A percentile compares a stretch with the other conserved stretches of the same genome.
Evolutionary conservation across 345 rosid genomes (phyloP).

Genomic region (Schrenkiella parvula): DNA sequence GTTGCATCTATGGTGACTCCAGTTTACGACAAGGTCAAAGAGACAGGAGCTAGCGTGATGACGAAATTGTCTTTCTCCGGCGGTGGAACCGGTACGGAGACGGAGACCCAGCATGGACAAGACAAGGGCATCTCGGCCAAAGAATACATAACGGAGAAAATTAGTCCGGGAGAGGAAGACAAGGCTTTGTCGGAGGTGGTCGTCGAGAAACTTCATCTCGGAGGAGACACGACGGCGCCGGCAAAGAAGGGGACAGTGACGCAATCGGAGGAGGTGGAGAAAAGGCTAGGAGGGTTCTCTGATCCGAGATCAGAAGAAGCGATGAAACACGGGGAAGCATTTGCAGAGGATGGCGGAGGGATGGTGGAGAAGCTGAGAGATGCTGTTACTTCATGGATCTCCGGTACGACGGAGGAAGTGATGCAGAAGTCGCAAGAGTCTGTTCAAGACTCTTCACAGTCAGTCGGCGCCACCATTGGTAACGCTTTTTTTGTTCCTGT

Average conservation of each 20-base stretch:
- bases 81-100: background rate
- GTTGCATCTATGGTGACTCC: conserved; percentile 41
- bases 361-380: conserved; percentile 52
- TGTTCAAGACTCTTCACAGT: conserved; percentile 27
- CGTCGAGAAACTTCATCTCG: conserved; percentile 37
- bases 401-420: conserved; percentile 35
- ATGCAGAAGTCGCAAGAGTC: conserved; percentile 30
- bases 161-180: conserved; percentile 78
- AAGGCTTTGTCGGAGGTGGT: conserved; percentile 61
- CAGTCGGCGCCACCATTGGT: conserved; percentile 34
- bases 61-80: conserved; percentile 32
- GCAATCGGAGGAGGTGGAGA: conserved; percentile 55
- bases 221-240: conserved; percentile 15
- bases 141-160: conserved; percentile 50
- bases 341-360: conserved; percentile 25
- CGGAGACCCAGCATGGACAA: conserved; percentile 19
- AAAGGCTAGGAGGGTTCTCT: conserved; percentile 35
- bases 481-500: background rate
- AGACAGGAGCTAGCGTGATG: conserved; percentile 35
- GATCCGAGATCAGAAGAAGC: conserved; percentile 24
- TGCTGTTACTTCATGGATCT: conserved; percentile 55
- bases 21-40: conserved; percentile 47
- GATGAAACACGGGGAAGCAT: conserved; percentile 16
- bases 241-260: conserved; percentile 40
- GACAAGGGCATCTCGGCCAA: conserved; percentile 51